Evolutionary conservation across 1,284 basidiomycete genomes (phyloP).

Genomic region (Apiotrichum akiyoshidainum): DNA sequence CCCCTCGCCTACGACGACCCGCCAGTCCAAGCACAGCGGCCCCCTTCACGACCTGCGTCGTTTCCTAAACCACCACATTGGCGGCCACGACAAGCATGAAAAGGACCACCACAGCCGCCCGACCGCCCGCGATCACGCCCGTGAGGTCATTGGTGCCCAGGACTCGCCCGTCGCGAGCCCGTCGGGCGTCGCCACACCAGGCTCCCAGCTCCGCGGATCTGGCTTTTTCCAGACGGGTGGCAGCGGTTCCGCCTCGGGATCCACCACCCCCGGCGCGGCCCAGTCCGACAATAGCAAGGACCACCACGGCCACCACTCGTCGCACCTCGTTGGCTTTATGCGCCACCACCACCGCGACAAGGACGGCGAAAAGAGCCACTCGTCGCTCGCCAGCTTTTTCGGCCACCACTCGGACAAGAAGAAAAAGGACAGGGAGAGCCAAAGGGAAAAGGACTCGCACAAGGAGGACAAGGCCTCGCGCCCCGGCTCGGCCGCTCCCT

Average conservation of each 20-base stretch:
- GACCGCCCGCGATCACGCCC: background rate
- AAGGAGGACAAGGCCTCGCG: constrained; percentile 31
- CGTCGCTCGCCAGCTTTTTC: constrained; percentile 49
- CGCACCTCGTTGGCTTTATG: constrained; percentile 51
- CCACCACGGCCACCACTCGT: constrained; percentile 43
- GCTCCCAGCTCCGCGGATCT: constrained; percentile 41
- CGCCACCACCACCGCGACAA: constrained; percentile 49
- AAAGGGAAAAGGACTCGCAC: constrained; percentile 22
- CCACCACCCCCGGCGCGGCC: constrained; percentile 14
- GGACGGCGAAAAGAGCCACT: constrained; percentile 51
- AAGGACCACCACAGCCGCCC: constrained; percentile 21
- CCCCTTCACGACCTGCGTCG: constrained; percentile 86
- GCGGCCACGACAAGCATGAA: constrained; percentile 51
- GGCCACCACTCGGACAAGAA: constrained; percentile 47
- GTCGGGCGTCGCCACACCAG: constrained; percentile 43
- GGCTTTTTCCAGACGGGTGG: constrained; percentile 31
- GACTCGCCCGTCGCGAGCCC: constrained; percentile 19
- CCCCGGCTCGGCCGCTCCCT: constrained; percentile 36
- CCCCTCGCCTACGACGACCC: constrained; percentile 45
- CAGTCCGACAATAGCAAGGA: constrained; percentile 24
- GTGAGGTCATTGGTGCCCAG: too few species aligned
- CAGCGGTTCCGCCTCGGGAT: constrained; percentile 11
- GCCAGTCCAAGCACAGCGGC: constrained; percentile 52
- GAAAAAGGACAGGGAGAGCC: constrained; percentile 33
- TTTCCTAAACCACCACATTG: constrained; percentile 84